Base-by-base conservation (phyloP, 441 rosid species). In the Adansonia grandidieri region DNA sequence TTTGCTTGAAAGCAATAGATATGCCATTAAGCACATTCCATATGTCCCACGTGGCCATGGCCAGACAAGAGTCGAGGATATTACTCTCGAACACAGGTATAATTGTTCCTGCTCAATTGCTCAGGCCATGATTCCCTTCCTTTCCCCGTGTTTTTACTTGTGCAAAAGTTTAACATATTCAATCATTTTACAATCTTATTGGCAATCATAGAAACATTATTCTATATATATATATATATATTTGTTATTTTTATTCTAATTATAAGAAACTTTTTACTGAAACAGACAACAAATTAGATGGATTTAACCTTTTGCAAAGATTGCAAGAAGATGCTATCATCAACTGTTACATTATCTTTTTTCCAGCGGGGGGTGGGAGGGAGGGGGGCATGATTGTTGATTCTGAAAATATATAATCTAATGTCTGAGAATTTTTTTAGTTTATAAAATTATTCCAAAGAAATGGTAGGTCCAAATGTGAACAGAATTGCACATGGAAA, bases 21-120 rank as follows among this genome's bases (percentile, higher is more conserved):
- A 65, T 65, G 19, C 45, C 45, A 67, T 67, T 45, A 67, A 28
- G 13, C 47, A 22, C 17, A 37, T 37, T 37, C 40, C 40, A 37
- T 37, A 37, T 37, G 40, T 37, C 73, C 56, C 73, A 69, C 42
- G 40, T 37, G 40, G 40, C 40, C 40, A 22, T 69, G 73, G 73
- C 40, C 56, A 22, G 42, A 24, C 24, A 24, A 69, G 19, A 37
- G 40, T 68, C 72, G 47, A 68, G 47, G 9, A 10, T 68, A 37
- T 37, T 24, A 17, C 71, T 44, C 53, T 17, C 71, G 19, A n/a
- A 37, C 42, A 40, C 24, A 42, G 24, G 40, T 37, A 4, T 37
- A 37, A 37, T 37, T 37, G 40, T 37, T 37, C 40, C 6, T 42
- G 45, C 45, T 42, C 45, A 42, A 42, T 42, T 42, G 45, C 7